Base-by-base conservation (phyloP, 768 basidiomycete genomes). In the Asterophora lycoperdoides region DNA sequence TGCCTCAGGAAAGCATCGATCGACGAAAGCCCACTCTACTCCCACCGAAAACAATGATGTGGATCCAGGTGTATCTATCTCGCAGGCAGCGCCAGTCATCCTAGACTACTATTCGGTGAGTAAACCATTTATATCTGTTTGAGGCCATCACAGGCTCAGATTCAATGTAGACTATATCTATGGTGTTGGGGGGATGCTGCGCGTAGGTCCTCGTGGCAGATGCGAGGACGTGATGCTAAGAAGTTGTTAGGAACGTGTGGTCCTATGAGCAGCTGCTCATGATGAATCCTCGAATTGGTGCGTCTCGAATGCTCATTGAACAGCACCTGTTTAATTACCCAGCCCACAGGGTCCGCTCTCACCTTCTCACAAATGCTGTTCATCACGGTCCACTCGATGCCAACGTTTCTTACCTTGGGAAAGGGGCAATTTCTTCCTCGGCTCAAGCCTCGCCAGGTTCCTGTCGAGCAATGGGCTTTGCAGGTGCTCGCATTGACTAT, bases 311-410 rank as follows among this genome's bases (percentile, higher is more conserved):
- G 2, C 15, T 34, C 11, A 19, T 7, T 42, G 32, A 4, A n/a
- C 38, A 38, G 1, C 19, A 19, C 23, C 4, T 26, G n/a, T 19
- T 26, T 50, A 20, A 57, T 48, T 32, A 44, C 42, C 13, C 8
- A 44, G 28, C 33, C 5, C 34, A 26, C 32, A 88, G 89, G 88
- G 17, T 84, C 89, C 8, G 84, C 89, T 28, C 76, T 93, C 38
- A 92, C 90, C 3, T 89, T 92, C 68, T 80, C 81, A 10, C 91
- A 93, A 66, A 87, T 90, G 79, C 57, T 82, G 30, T 92, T 89
- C 67, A 84, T 92, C 45, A 76, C 87, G 5, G 28, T 76, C 8
- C 84, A 84, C 46, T 80, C 79, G 8, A 65, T 90, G 7, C 83
- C 87, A 1, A 72, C 76, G 0, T 88, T 87, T 58, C 49, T 91